phyloP scores from a whole-genome alignment of 768 basidiomycete species.

The Dioszegia aurantiaca region DNA sequence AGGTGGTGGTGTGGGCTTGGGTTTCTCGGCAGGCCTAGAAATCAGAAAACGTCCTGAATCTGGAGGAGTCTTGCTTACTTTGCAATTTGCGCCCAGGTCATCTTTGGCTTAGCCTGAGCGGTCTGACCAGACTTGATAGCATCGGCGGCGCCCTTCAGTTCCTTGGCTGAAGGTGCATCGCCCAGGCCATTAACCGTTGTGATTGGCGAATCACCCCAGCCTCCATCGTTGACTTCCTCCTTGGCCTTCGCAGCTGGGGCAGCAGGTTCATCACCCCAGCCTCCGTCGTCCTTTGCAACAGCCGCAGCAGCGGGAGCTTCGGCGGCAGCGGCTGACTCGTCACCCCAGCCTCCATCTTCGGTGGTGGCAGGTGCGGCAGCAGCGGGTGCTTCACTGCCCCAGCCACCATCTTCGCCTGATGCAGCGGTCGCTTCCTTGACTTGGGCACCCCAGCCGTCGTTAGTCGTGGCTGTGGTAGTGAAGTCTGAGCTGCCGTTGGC shows the following conservation, averaged over 20 bases:
- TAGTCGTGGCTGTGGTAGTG: constrained; percentile 42
- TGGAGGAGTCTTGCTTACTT: constrained; percentile 38
- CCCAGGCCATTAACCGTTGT: constrained; percentile 47
- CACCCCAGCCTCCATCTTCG: constrained; percentile 20
- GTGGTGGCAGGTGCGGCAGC: constrained; percentile 20
- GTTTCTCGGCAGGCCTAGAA: constrained; percentile 47
- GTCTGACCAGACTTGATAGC: constrained; percentile 34
- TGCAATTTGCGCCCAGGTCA: constrained; percentile 54
- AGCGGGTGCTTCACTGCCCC: constrained; percentile 5
- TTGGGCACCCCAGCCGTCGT: constrained; percentile 46
- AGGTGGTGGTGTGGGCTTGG: constrained; percentile 43
- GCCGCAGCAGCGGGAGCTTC: constrained; percentile 5
- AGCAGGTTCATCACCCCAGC: neutral
- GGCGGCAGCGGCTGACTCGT: constrained; percentile 4
- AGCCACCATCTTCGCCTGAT: constrained; percentile 19
- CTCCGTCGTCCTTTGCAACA: neutral
- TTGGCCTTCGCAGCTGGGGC: constrained; percentile 27
- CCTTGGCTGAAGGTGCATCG: constrained; percentile 48
- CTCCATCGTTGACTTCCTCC: constrained; percentile 10
- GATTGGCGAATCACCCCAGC: constrained; percentile 32
- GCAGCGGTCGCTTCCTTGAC: constrained; percentile 37
- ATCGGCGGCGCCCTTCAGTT: constrained; percentile 48
- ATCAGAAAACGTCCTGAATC: neutral
- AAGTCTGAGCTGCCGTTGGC: constrained; percentile 13
- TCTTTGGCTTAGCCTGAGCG: constrained; percentile 44